Conservation (phyloP, 257 asterid genomes). For the Nicotiana paniculata region DNA sequence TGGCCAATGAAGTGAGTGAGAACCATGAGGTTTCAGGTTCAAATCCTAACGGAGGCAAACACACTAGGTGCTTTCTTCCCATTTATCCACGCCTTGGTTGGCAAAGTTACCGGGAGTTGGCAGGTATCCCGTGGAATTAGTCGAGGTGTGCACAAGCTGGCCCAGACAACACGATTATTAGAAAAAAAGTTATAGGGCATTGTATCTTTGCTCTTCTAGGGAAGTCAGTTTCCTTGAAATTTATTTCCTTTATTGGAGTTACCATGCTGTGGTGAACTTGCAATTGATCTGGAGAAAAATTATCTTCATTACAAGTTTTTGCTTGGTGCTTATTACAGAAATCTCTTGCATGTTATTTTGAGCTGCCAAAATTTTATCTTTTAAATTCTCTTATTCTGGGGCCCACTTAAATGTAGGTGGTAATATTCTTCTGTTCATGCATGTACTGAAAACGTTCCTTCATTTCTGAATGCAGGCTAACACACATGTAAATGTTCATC, state of each 20-base stretch:
- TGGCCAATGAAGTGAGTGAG: too few species aligned
- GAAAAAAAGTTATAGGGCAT: not conserved
- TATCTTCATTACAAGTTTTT: not conserved
- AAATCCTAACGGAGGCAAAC: too few species aligned
- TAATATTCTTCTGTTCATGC: not conserved
- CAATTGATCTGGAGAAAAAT: not conserved
- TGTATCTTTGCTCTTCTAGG: not conserved
- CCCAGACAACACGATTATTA: too few species aligned
- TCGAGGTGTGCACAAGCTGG: too few species aligned
- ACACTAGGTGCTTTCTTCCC: too few species aligned
- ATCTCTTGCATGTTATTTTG: not conserved
- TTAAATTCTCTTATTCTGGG: not conserved
- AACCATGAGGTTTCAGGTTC: too few species aligned
- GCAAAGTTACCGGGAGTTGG: too few species aligned
- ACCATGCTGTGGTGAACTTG: not conserved
- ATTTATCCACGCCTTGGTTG: too few species aligned
- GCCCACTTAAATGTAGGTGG: not conserved
- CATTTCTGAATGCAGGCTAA: slow-evolving; percentile 64
- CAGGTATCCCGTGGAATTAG: too few species aligned
- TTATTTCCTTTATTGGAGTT: not conserved
- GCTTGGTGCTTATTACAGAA: not conserved
- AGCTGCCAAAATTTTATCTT: not conserved
- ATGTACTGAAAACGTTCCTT: not conserved
- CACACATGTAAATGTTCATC: slow-evolving; percentile 83
- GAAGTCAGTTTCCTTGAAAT: not conserved